Evolutionary conservation across 306 rosid genomes (phyloP).

Genomic region (Datisca glomerata): DNA sequence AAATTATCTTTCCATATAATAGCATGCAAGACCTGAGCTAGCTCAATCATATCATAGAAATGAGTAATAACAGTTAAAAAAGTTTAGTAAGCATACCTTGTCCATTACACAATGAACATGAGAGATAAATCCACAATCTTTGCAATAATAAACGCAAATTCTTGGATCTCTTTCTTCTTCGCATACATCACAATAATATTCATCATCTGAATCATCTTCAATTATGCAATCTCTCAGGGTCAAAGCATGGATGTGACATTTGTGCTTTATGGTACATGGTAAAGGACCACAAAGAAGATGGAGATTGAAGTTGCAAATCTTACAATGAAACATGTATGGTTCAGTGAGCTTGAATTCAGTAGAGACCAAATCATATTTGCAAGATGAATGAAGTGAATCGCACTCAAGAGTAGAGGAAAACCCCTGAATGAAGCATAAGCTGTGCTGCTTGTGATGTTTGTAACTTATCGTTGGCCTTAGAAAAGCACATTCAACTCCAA

Average conservation of each 20-base stretch:
- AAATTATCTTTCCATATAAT: too few species aligned
- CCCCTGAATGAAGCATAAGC: neutral
- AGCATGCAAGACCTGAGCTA: too few species aligned
- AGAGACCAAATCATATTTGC: neutral
- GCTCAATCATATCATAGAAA: too few species aligned
- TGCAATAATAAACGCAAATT: conserved; percentile 3
- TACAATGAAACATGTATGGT: neutral
- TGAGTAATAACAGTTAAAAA: too few species aligned
- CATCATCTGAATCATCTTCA: conserved; percentile 1
- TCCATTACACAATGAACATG: too few species aligned
- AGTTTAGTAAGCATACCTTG: too few species aligned
- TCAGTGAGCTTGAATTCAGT: neutral
- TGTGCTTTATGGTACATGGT: neutral
- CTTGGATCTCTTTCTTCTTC: conserved; percentile 5
- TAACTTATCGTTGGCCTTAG: neutral
- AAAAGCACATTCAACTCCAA: neutral
- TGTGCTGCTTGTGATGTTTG: neutral
- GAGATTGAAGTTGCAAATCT: conserved; percentile 2
- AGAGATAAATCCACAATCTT: neutral
- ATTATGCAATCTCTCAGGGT: neutral
- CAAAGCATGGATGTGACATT: conserved; percentile 3
- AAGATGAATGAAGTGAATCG: neutral
- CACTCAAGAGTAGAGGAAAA: neutral
- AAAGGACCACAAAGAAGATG: conserved; percentile 9
- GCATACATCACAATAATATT: conserved; percentile 7